Evolutionary conservation across 2,329 filamentous ascomycete species (phyloP), one percentile per base, ranked within the genome.

Genomic region (Zymoseptoria tritici): DNA sequence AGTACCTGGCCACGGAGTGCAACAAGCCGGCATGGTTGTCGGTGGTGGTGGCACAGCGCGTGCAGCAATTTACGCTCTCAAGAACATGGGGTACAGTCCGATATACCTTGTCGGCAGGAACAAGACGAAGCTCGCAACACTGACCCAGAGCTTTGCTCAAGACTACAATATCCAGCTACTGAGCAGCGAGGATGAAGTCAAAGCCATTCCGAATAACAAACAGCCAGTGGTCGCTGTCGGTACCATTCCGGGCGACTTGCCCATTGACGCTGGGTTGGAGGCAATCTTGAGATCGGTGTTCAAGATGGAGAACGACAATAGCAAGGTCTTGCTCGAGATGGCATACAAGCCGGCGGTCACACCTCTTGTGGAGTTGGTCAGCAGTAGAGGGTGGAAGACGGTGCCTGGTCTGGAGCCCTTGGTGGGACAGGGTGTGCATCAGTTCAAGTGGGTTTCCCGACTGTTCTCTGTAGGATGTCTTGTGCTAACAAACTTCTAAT

Each of bases 1-100:
- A 62, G 73, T 74, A 61, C 53, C 56, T 26, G 49, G 50, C 0
- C 22, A 53, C 13, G 58, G 62, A 8, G 69, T 72, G 3, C 68
- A 72, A 2, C 76, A 79, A 50, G 83, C 86, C 58, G 93, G 84
- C 24, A 83, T 97, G 65, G 90, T 97, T 13, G 85, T 99, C 57
- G 94, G 94, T 2, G 90, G 91, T 7, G 94, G 94, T 13, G 94
- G 94, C 22, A 99, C 94, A 5, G 90, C 91, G 0, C 86, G 94
- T 59, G 94, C 93, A 4, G 94, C 93, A 49, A 87, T 97, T 70
- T 97, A 90, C 71, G 90, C 93, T 1, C 80, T 99, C 22, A 86
- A 92, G 67, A 84, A 85, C 51, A 89, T 97, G 75, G 88, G 88
- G 31, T 96, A 90, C 77, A 83, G 82, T 7, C 91, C 91, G 2